Conservation (phyloP, 192 early-diverging fungal species). For the Neocallimastix lanati region DNA sequence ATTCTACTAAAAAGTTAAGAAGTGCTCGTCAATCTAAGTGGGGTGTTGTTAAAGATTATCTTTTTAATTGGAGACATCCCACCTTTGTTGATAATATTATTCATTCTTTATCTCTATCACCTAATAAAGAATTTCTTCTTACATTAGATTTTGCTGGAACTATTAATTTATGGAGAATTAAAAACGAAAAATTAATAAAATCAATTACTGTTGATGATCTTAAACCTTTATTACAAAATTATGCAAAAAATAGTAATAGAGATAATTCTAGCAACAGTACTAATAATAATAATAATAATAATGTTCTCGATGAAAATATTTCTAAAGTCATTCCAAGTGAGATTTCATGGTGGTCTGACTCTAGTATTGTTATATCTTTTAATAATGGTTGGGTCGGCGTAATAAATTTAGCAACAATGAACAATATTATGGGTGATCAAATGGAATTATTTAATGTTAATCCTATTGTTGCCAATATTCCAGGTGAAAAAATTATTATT, state of each 20-base stretch:
- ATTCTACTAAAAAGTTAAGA: neutral
- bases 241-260: neutral
- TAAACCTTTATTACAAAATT: neutral
- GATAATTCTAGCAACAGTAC: neutral
- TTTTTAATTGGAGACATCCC: neutral
- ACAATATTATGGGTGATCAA: neutral
- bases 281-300: neutral
- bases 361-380: constrained; percentile 23
- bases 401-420: constrained; percentile 15
- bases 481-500: neutral
- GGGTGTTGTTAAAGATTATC: neutral
- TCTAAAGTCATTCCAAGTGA: neutral
- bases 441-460: neutral
- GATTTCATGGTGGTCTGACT: constrained; percentile 25
- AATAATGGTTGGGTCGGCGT: constrained; percentile 28
- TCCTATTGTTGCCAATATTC: neutral
- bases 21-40: neutral
- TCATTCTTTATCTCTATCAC: neutral
- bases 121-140: neutral
- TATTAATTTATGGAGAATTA: constrained; percentile 8
- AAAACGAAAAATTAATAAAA: constrained; percentile 11
- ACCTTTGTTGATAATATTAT: neutral
- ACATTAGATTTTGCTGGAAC: neutral
- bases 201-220: constrained; percentile 16
- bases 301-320: neutral